Percentiles rank a stretch among this genome's conserved stretches.
Conservation (phyloP, 768 basidiomycete species). For the Tricholoma bakamatsutake region DNA sequence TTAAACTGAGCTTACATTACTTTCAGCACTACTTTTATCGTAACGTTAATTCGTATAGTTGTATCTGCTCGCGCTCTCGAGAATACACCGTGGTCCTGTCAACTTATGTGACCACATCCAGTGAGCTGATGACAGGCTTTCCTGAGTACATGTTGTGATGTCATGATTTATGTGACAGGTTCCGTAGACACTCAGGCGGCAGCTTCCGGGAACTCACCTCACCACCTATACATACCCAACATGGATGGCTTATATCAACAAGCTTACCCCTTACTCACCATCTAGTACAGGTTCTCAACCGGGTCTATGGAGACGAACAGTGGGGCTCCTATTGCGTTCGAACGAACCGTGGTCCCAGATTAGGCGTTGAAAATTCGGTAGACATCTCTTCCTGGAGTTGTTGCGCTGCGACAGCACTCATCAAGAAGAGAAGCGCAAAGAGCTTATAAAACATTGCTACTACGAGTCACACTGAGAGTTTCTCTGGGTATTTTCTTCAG, state of each 20-base stretch:
- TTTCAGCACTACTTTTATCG: too few species aligned
- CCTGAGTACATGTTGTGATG: too few species aligned
- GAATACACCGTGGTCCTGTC: too few species aligned
- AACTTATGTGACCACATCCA: too few species aligned
- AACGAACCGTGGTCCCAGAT: not conserved
- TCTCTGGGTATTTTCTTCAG: not conserved
- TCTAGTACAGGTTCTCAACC: not conserved
- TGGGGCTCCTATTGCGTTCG: not conserved
- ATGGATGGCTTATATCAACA: not conserved
- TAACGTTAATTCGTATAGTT: too few species aligned
- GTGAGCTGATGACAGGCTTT: too few species aligned
- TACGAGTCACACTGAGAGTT: not conserved
- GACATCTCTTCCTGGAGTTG: not conserved
- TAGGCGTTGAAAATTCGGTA: not conserved
- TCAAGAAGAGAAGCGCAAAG: not conserved
- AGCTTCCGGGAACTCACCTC: not conserved
- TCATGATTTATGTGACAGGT: too few species aligned
- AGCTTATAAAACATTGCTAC: not conserved
- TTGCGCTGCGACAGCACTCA: not conserved
- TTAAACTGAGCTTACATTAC: too few species aligned
- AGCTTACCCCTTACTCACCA: not conserved
- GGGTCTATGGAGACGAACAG: not conserved
- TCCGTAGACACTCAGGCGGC: too few species aligned
- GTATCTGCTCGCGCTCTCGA: too few species aligned
- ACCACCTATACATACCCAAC: not conserved